Evolutionary conservation across 129 eudicot species (phyloP), one percentile per base, ranked within the genome.

Genomic region (Heracleum sosnowskyi): DNA sequence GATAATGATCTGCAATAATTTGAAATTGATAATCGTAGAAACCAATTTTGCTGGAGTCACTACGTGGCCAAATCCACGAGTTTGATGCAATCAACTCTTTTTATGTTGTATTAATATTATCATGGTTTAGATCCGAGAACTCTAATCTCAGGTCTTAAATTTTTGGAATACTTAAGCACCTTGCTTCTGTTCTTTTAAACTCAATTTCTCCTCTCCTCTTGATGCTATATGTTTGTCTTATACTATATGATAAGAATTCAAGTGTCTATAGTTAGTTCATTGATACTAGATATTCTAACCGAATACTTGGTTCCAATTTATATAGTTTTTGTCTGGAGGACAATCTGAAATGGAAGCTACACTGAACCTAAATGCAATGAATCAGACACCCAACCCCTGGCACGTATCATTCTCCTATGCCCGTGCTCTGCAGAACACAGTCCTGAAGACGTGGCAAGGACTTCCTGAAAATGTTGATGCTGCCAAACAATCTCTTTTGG

Each of bases 331-430:
- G 88, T 92, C 97, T 9, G 98, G 96, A 60, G 98, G 98, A 55
- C 97, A 92, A 79, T 92, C 93, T 82, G 96, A 92, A 88, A 90
- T 84, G 85, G 96, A 92, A 83, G 98, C 98, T 39, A 90, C 96
- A 49, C 75, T 93, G 53, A 93, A 89, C 88, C 88, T 93, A 45
- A 91, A 90, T 7, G 90, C 98, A 45, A 93, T 93, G 96, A 93
- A 93, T 83, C 97, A 89, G 79, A 89, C 94, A 79, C 98, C 98
- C 40, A 93, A 91, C 91, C 98, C 97, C 40, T 91, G 95, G 98
- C 95, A 91, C 40, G 91, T 91, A 26, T 93, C 97, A 33, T 93
- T 93, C 85, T 93, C 97, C 18, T 93, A 93, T 35, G 98, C 98
- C 36, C 92, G 97, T 55, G 98, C 98, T 45, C 90, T 93, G 37